Evolutionary conservation across 2,329 filamentous ascomycete genomes (phyloP), one percentile per base, ranked within the genome.

Genomic region (Phaeosphaeria sp.): DNA sequence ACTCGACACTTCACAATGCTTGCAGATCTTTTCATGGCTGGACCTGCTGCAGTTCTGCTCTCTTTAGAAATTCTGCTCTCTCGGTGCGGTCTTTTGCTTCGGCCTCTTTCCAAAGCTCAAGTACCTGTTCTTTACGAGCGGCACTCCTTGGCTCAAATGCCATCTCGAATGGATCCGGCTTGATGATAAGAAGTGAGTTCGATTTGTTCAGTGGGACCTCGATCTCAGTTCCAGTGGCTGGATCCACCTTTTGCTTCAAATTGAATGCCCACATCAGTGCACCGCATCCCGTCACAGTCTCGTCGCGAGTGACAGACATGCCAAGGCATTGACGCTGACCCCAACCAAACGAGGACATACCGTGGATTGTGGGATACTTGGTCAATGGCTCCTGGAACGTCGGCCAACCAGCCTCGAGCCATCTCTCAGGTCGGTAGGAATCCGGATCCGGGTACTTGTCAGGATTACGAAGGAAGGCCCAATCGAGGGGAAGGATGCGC

Each of bases 361-460:
- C 83, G 63, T 87, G 85, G 69, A 89, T 83, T 72, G 84, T 87
- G 17, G 88, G 87, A 66, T 85, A 89, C 55, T 83, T 81, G 1
- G 83, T 83, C n/a, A 89, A 81, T 0, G 87, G 87, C 67, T 85
- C 86, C 67, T 88, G 84, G 76, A 84, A 89, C 0, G 87, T 88
- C 0, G 87, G 87, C 81, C 84, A 90, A 20, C 77, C 78, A n/a
- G 84, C 75, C 63, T 88, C 83, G 11, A 90, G 80, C 79, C 85
- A 90, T 41, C 87, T 82, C 64, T 88, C 86, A 0, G 88, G 87
- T 25, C 80, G 83, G 76, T 83, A 90, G 63, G 76, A 81, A 48
- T 90, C 86, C n/a, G 86, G 84, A 65, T 89, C 84, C 1, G 86
- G 86, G 67, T 90, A 90, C 54, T 82, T 84, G 36, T 75, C 76